A percentile compares a stretch with the other conserved stretches of the same genome.
Evolutionary conservation across 1,284 basidiomycete species (phyloP).

Genomic region (Pseudozyma pruni): DNA sequence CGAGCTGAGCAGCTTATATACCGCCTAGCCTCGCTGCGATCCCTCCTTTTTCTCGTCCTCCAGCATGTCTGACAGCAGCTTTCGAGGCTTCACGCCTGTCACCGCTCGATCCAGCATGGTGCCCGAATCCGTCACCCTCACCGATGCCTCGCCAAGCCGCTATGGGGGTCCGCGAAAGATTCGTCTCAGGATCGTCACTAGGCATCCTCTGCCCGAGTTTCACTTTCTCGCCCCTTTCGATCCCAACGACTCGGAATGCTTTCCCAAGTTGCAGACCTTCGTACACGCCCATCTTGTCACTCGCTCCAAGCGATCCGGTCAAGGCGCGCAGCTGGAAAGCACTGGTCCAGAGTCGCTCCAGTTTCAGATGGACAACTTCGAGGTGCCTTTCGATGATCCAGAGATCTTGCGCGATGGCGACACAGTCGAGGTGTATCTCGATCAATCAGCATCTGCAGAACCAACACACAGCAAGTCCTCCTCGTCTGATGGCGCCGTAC

Average conservation of each 20-base stretch:
- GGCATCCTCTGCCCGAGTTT: constrained; percentile 32
- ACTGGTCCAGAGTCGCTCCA: not conserved
- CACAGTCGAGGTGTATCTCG: constrained; percentile 16
- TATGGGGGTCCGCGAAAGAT: constrained; percentile 11
- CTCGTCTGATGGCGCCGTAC: too few relatives aligned
- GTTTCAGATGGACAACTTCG: constrained; percentile 33
- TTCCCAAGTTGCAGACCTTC: constrained; percentile 19
- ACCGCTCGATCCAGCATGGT: constrained; percentile 24
- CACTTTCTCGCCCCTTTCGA: constrained; percentile 45
- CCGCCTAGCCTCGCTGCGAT: too few relatives aligned
- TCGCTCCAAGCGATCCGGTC: not conserved
- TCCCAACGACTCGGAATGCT: constrained; percentile 6
- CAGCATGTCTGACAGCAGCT: constrained; percentile 28
- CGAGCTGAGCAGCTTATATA: too few relatives aligned
- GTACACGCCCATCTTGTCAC: constrained; percentile 14
- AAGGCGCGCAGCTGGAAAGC: constrained; percentile 4
- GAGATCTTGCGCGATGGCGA: constrained; percentile 46
- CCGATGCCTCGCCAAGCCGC: not conserved
- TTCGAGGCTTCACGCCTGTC: constrained; percentile 12
- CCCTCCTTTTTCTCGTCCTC: too few relatives aligned
- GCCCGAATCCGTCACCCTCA: constrained; percentile 16
- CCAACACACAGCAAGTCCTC: too few relatives aligned
- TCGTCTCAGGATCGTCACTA: constrained; percentile 24
- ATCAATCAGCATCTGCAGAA: not conserved
- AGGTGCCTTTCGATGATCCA: constrained; percentile 38